These are phyloP conservation scores for Populus tremula DNA, from an alignment of 345 rosid genomes.

Conservation along the genomic window DNA sequence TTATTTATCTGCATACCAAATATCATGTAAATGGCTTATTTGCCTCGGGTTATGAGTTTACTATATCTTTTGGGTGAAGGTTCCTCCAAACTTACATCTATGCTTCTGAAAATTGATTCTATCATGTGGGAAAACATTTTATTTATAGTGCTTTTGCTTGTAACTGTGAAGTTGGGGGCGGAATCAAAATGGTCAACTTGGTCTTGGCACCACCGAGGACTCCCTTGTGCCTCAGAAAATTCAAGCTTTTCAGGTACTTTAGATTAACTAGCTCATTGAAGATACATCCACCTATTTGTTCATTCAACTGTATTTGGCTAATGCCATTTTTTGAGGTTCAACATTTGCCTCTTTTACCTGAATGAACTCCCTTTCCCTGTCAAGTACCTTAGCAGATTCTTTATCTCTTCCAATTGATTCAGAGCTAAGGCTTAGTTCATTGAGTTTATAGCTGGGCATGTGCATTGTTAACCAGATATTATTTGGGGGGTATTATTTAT, in stretches of 20 bases:
- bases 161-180: constrained; percentile 83
- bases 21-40: background rate
- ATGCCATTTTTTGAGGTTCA: background rate
- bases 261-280: background rate
- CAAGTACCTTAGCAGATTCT: background rate
- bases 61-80: background rate
- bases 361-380: background rate
- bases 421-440: background rate
- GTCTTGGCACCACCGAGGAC: constrained; percentile 84
- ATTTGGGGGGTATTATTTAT: background rate
- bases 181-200: constrained; percentile 99
- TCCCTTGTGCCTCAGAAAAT: constrained; percentile 87
- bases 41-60: background rate
- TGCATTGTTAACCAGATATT: background rate
- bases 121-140: constrained; percentile 3
- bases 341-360: background rate
- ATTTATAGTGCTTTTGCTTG: constrained; percentile 5
- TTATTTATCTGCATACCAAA: background rate
- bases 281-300: too few relatives aligned
- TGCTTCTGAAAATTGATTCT: background rate
- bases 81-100: background rate
- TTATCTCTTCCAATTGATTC: background rate
- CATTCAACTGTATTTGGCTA: background rate
- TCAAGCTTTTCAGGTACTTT: constrained; percentile 74
- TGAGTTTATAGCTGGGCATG: background rate